These are phyloP conservation scores for Nakazawaea ambrosiae DNA, from an alignment of 805 yeast genomes.

Conservation along the genomic window DNA sequence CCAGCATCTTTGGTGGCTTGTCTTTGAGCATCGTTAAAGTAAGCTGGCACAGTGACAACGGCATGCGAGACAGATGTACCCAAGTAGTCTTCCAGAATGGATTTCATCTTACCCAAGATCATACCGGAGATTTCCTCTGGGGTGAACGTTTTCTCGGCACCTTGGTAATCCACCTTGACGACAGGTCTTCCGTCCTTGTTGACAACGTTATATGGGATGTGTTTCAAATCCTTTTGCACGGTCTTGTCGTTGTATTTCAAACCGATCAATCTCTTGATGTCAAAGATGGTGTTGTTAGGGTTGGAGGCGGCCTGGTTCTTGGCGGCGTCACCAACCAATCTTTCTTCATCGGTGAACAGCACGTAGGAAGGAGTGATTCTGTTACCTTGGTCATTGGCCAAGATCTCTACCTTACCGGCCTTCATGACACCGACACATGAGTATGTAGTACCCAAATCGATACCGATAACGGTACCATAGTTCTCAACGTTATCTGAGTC, in stretches of 20 bases:
- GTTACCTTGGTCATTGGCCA: constrained; percentile 98
- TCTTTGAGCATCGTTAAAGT: constrained; percentile 90
- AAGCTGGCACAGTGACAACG: constrained; percentile 90
- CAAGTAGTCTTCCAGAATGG: constrained; percentile 84
- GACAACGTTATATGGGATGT: constrained; percentile 79
- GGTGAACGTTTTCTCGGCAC: constrained; percentile 66
- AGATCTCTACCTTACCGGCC: constrained; percentile 86
- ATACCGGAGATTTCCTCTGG: constrained; percentile 95
- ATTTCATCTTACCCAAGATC: constrained; percentile 87
- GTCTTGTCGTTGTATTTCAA: constrained; percentile 74
- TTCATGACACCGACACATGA: constrained; percentile 91
- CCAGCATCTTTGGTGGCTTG: constrained; percentile 95
- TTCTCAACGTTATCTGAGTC: constrained; percentile 29
- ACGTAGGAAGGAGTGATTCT: constrained; percentile 97
- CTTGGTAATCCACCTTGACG: constrained; percentile 82
- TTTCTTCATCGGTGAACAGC: constrained; percentile 92
- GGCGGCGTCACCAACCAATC: constrained; percentile 96
- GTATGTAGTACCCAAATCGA: constrained; percentile 96
- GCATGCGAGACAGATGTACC: constrained; percentile 84
- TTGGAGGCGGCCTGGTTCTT: constrained; percentile 98
- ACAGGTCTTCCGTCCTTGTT: constrained; percentile 81
- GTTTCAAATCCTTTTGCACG: constrained; percentile 74
- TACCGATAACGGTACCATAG: constrained; percentile 74
- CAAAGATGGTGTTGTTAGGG: constrained; percentile 89
- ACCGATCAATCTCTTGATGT: constrained; percentile 92